Base-by-base conservation (phyloP, 805 yeast genomes). In the Starmera dryadoides region DNA sequence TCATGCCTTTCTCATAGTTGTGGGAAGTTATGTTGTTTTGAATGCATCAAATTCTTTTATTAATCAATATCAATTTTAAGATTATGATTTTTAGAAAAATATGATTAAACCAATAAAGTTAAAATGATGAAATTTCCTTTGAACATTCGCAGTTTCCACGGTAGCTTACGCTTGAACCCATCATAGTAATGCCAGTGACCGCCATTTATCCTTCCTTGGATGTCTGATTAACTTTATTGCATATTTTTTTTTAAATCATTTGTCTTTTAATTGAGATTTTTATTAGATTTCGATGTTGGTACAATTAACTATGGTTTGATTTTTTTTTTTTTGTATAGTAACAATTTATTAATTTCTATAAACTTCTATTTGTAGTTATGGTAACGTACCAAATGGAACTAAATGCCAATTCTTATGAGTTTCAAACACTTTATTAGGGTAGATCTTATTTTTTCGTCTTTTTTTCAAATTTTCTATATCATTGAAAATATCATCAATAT, bases 81-180 rank as follows among this genome's bases (percentile, higher is more conserved):
- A n/a, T n/a, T n/a, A n/a, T n/a, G n/a, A n/a, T n/a, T n/a, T n/a
- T n/a, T n/a, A n/a, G n/a, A n/a, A n/a, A n/a, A n/a, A n/a, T n/a
- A n/a, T n/a, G n/a, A n/a, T n/a, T n/a, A n/a, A n/a, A n/a, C n/a
- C n/a, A n/a, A n/a, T n/a, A 19, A 21, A 34, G 40, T 42, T 46
- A 62, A 77, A 56, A 69, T 82, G 93, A 83, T 82, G 89, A 82
- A 77, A 69, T 69, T 65, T 64, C 79, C 79, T 81, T 70, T 69
- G 65, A 73, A 81, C 93, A 82, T 82, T 83, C 93, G 91, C 93
- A 83, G 93, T 83, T 82, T 83, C 89, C 91, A 77, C 93, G 93
- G 89, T 81, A 83, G 85, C 77, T 71, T 77, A 79, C 88, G 73
- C 66, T 64, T 64, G 87, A 82, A 81, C 89, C 89, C 84, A 82